Percentiles rank a stretch among this genome's conserved stretches.
Evolutionary conservation across 208 protist species (phyloP).

Genomic region (Blechomonas ayalai): DNA sequence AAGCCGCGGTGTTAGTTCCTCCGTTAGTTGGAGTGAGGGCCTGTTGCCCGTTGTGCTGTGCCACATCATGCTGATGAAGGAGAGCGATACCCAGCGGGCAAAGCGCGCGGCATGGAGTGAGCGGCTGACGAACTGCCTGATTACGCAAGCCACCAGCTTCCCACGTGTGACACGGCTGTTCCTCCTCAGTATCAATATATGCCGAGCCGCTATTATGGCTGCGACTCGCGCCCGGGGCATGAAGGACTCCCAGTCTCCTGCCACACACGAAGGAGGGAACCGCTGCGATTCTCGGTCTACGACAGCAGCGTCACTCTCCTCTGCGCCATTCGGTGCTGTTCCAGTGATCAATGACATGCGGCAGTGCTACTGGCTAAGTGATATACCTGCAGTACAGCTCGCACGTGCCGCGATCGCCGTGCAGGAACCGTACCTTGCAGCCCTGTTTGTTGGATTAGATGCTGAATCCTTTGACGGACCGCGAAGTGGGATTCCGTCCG

Average conservation of each 20-base stretch:
- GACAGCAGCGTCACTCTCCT: not conserved
- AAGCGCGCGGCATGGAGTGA: slow-evolving; percentile 29
- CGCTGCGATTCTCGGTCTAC: not conserved
- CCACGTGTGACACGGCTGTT: slow-evolving; percentile 24
- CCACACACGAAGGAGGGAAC: too few relatives aligned
- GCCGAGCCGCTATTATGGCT: slow-evolving; percentile 20
- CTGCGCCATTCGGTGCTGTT: slow-evolving; percentile 20
- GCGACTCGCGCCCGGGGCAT: slow-evolving; percentile 34
- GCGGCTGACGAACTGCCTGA: slow-evolving; percentile 19
- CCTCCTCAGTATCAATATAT: slow-evolving; percentile 30
- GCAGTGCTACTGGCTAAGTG: slow-evolving; percentile 50
- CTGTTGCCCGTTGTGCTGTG: slow-evolving; percentile 42
- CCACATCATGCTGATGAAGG: slow-evolving; percentile 41
- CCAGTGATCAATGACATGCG: slow-evolving; percentile 33
- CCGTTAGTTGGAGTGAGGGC: slow-evolving; percentile 11
- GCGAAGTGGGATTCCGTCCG: slow-evolving; percentile 28
- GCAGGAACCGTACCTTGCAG: slow-evolving; percentile 31
- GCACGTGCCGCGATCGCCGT: slow-evolving; percentile 30
- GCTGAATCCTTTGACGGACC: slow-evolving; percentile 49
- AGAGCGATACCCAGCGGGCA: slow-evolving; percentile 30
- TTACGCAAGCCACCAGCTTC: slow-evolving; percentile 14
- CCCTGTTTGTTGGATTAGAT: slow-evolving; percentile 45
- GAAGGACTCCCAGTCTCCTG: not conserved
- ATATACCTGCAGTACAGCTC: slow-evolving; percentile 38
- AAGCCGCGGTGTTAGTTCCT: not conserved